phyloP scores from a whole-genome alignment of 2,329 filamentous ascomycete genomes.

The Arthrobotrys pseudoclavata region DNA sequence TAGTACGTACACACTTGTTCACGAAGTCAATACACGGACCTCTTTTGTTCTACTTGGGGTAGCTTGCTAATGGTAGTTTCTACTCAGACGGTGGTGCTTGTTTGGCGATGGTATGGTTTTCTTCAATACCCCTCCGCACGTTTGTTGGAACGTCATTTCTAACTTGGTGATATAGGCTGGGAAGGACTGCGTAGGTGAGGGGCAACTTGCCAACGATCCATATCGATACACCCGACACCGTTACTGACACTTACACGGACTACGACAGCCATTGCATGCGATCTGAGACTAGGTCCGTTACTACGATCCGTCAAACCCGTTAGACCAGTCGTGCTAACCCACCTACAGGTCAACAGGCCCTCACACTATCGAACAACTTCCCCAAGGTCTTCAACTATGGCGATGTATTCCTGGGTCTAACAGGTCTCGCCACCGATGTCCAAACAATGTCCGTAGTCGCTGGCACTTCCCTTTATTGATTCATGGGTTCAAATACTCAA shows the following conservation, averaged over 20 bases:
- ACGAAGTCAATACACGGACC: neutral
- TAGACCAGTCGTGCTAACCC: conserved; percentile 14
- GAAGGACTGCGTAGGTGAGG: conserved; percentile 89
- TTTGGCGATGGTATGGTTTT: conserved; percentile 55
- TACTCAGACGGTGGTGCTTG: conserved; percentile 57
- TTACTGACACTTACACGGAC: conserved; percentile 19
- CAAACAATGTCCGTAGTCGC: conserved; percentile 79
- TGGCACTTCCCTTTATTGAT: neutral
- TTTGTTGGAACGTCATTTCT: conserved; percentile 19
- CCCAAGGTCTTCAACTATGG: conserved; percentile 99
- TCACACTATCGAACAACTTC: conserved; percentile 99
- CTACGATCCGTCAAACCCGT: neutral
- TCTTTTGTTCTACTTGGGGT: neutral
- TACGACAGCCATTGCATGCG: conserved; percentile 85
- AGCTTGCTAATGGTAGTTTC: conserved; percentile 37
- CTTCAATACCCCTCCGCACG: conserved; percentile 21
- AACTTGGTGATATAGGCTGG: conserved; percentile 74
- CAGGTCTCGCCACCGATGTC: conserved; percentile 95
- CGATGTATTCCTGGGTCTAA: conserved; percentile 94
- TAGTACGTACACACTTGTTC: conserved; percentile 36
- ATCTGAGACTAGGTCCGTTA: conserved; percentile 89
- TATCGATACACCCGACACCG: neutral
- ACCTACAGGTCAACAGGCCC: conserved; percentile 73
- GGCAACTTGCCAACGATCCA: neutral
- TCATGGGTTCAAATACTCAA: neutral